These are phyloP conservation scores for Bipolaris bicolor DNA, from an alignment of 2,329 filamentous ascomycete genomes.

Conservation along the genomic window DNA sequence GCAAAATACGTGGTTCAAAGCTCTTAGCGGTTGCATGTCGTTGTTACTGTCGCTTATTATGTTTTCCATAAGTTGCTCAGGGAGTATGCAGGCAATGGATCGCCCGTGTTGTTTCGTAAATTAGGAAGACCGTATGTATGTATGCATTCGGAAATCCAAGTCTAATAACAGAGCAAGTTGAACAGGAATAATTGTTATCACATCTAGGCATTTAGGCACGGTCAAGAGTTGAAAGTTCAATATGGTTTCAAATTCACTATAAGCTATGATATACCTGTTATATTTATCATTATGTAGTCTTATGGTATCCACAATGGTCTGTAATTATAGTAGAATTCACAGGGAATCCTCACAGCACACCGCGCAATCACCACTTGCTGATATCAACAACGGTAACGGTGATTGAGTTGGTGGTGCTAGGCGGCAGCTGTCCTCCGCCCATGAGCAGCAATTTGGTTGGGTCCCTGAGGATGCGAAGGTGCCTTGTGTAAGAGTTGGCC, in stretches of 20 bases:
- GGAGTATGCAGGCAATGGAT: background rate
- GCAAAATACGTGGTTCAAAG: too few relatives aligned
- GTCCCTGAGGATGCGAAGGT: slow-evolving; percentile 54
- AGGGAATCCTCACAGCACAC: background rate
- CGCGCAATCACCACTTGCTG: slow-evolving; percentile 16
- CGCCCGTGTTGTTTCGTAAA: background rate
- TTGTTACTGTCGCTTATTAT: background rate
- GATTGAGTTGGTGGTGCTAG: slow-evolving; percentile 42
- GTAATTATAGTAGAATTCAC: background rate
- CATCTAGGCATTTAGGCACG: background rate
- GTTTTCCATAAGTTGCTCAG: background rate
- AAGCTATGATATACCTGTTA: background rate
- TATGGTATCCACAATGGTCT: background rate
- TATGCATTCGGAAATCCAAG: background rate
- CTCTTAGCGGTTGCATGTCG: background rate
- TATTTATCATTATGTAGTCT: background rate
- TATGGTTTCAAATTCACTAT: background rate
- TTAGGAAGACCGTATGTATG: background rate
- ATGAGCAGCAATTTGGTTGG: slow-evolving; percentile 49
- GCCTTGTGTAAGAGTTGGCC: slow-evolving; percentile 54
- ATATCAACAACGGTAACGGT: slow-evolving; percentile 44
- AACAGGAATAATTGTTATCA: background rate
- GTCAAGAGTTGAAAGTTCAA: background rate
- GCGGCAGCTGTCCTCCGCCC: slow-evolving; percentile 49
- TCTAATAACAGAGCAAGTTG: background rate